phyloP scores from a whole-genome alignment of 106 monocot genomes.

The Chionographis japonica region DNA sequence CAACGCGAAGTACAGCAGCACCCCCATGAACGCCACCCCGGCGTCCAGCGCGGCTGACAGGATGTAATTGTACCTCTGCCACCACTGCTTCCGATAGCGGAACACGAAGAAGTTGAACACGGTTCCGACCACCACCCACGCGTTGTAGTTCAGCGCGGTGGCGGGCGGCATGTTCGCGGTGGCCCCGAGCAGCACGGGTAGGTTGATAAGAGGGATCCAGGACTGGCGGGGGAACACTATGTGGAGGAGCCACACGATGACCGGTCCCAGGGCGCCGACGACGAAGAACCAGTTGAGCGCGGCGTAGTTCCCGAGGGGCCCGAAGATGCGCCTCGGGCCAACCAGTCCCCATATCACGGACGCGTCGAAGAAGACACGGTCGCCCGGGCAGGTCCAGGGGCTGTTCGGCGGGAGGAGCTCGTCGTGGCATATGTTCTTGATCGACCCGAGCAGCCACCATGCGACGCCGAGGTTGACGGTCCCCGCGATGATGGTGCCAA shows the following conservation, averaged over 20 bases:
- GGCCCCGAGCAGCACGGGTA: slow-evolving; percentile 79
- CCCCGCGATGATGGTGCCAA: slow-evolving; percentile 79
- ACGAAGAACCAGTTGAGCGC: slow-evolving; percentile 86
- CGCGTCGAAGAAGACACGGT: slow-evolving; percentile 90
- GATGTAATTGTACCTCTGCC: slow-evolving; percentile 74
- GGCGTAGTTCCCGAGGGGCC: slow-evolving; percentile 48
- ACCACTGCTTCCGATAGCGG: slow-evolving; percentile 74
- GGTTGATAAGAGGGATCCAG: slow-evolving; percentile 80
- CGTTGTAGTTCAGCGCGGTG: slow-evolving; percentile 66
- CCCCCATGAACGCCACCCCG: slow-evolving; percentile 71
- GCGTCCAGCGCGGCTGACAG: slow-evolving; percentile 70
- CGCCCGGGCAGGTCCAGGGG: slow-evolving; percentile 90
- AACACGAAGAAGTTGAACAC: slow-evolving; percentile 89
- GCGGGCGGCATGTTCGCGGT: slow-evolving; percentile 89
- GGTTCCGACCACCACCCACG: slow-evolving; percentile 61
- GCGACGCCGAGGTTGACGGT: slow-evolving; percentile 74
- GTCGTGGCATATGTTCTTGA: slow-evolving; percentile 64
- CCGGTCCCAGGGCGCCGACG: slow-evolving; percentile 55
- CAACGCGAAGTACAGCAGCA: slow-evolving; percentile 56
- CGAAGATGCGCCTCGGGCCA: slow-evolving; percentile 62
- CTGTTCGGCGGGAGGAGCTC: slow-evolving; percentile 54
- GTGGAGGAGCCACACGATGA: slow-evolving; percentile 85
- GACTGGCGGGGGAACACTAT: slow-evolving; percentile 47
- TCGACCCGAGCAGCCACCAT: slow-evolving; percentile 84
- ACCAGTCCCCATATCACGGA: slow-evolving; percentile 92